phyloP scores from a whole-genome alignment of 2,329 filamentous ascomycete genomes.

The Ophiobolus disseminans region DNA sequence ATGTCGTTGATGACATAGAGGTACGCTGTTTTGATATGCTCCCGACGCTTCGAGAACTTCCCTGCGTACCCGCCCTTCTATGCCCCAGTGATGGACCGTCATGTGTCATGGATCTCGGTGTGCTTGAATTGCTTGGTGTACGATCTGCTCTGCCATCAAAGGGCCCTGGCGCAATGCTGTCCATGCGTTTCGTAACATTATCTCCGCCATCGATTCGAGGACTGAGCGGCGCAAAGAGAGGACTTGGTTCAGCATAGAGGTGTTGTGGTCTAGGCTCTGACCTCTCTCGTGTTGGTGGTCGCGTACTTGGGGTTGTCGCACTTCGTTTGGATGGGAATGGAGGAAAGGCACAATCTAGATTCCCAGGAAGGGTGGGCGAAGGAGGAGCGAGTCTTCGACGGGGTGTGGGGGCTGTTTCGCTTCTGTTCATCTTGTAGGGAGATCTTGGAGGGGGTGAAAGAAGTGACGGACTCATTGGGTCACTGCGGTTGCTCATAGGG shows the following conservation, averaged over 20 bases:
- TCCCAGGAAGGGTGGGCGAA: conserved; percentile 41
- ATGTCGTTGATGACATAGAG: conserved; percentile 41
- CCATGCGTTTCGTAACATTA: conserved; percentile 66
- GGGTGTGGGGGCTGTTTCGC: conserved; percentile 43
- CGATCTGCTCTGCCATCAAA: conserved; percentile 60
- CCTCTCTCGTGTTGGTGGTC: conserved; percentile 27
- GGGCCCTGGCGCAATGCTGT: conserved; percentile 70
- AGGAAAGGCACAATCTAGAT: conserved; percentile 61
- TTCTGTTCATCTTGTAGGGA: conserved; percentile 43
- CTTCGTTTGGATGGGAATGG: conserved; percentile 57
- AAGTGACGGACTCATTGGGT: conserved; percentile 33
- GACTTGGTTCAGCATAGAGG: conserved; percentile 42
- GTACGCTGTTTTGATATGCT: conserved; percentile 36
- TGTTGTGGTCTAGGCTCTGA: conserved; percentile 35
- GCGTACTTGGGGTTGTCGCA: conserved; percentile 31
- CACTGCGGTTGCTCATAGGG: conserved; percentile 37
- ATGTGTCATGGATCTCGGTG: conserved; percentile 34
- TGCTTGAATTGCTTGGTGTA: conserved; percentile 44
- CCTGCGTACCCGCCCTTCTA: conserved; percentile 45
- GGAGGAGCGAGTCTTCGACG: conserved; percentile 39
- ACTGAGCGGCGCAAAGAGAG: conserved; percentile 57
- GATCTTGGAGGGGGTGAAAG: conserved; percentile 30
- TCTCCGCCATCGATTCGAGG: conserved; percentile 53
- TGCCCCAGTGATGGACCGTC: conserved; percentile 40
- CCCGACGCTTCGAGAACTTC: conserved; percentile 36